Evolutionary conservation across 2,329 filamentous ascomycete genomes (phyloP), one percentile per base, ranked within the genome.

Genomic region (Microthyrium microscopicum): DNA sequence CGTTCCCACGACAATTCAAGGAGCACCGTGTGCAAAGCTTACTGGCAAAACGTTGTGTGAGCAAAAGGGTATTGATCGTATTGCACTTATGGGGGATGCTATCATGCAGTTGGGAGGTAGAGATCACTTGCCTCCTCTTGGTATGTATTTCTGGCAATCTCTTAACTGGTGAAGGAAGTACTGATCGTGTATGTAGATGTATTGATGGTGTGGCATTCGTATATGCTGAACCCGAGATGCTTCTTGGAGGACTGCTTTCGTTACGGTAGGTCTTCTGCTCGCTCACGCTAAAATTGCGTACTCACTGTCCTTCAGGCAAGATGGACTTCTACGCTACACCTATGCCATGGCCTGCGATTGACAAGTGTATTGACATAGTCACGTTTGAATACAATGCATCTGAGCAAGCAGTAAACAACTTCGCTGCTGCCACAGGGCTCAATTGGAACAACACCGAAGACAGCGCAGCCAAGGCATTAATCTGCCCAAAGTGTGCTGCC

Each of bases 151-250:
- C 26, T 43, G 18, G 22, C n/a, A n/a, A n/a, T n/a, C n/a, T n/a
- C n/a, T 22, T 25, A 21, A 29, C 24, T 12, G 39, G 8, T 42
- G 39, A 19, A 31, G 12, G 13, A 20, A 42, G 7, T 30, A 35
- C 5, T 26, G 20, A 26, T 39, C 9, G 12, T 34, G 16, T 20
- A 45, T 34, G 15, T 51, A 62, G 79, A 85, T 53, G 69, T 85
- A 1, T 53, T 84, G 15, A 79, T 85, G 75, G 73, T 85, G 0
- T 80, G 76, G 73, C 80, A 87, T 50, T 60, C 77, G 0, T 79
- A 81, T 46, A 76, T 81, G 69, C 66, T 87, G 3, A 85, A 84
- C 43, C 80, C 80, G 0, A 62, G 75, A 26, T 60, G 58, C n/a
- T 85, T 74, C 46, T 64, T 83, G 4, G 77, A 85, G 45, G 80